Base-by-base conservation (phyloP, 2,329 filamentous ascomycete species). In the Exophiala aquamarina region DNA sequence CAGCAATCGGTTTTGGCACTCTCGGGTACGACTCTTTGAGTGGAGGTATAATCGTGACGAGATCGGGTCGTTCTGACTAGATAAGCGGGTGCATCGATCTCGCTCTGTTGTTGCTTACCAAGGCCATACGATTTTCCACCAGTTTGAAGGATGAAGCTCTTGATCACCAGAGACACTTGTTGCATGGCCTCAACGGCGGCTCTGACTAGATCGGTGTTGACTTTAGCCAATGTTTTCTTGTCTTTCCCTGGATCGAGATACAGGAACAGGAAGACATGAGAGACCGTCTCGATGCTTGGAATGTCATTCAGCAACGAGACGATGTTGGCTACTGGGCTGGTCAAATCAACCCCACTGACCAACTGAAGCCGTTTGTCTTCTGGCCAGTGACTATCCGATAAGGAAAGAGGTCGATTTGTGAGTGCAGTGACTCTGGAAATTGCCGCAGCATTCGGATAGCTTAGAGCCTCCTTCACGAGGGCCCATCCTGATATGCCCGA, bases 401-500 rank as follows among this genome's bases (percentile, higher is more conserved):
- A 34, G 3, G 50, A 60, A 32, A 73, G 60, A 0, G 69, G 64
- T 6, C 70, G 63, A 39, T 71, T 71, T 6, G 67, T 66, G n/a
- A 72, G 52, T 0, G 67, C 71, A 11, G 70, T 71, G 13, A 72
- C 62, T 21, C 61, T 61, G 13, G 50, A 49, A 60, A 70, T 73
- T 4, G 56, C 55, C 5, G 59, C 59, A 17, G 60, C 36, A 6
- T 55, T 45, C 5, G 70, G 70, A 49, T 71, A 73, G 34, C 61
- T 54, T 5, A 66, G 54, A 3, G 71, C 54, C 38, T 69, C 63
- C 44, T 73, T 70, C 14, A 69, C 61, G 28, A 71, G 62, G 5
- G 69, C 65, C 71, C 70, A 74, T 34, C 70, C 70, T 38, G 62
- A 65, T 29, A 74, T 68, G 7, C 71, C 70, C 8, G 66, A 68